Percentiles rank a stretch among this genome's conserved stretches.
Evolutionary conservation across 2,329 filamentous ascomycete species (phyloP).

Genomic region (Fusarium citri): DNA sequence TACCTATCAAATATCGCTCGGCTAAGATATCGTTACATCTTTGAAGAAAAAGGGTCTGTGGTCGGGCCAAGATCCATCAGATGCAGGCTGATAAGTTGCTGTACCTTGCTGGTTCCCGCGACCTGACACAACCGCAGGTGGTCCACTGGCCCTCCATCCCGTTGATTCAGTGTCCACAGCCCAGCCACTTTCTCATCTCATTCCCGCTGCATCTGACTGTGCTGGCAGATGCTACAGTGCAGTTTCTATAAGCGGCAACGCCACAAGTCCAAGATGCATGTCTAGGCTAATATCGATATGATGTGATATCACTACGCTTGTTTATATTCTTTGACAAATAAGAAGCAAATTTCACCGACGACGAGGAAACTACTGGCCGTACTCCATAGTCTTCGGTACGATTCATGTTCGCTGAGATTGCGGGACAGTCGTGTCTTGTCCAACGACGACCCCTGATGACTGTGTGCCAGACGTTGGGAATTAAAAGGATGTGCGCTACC

Average conservation of each 20-base stretch:
- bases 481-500: conserved; percentile 28
- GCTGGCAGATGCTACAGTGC: background rate
- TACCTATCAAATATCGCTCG: conserved; percentile 30
- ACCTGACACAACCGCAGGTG: conserved; percentile 37
- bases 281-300: background rate
- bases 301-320: background rate
- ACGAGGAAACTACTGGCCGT: conserved; percentile 17
- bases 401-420: conserved; percentile 8
- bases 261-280: background rate
- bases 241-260: conserved; percentile 1
- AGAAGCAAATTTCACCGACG: conserved; percentile 2
- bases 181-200: conserved; percentile 29
- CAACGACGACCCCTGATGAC: conserved; percentile 28
- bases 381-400: background rate
- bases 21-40: conserved; percentile 31
- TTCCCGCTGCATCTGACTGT: conserved; percentile 31
- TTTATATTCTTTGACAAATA: background rate
- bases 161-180: conserved; percentile 15
- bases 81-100: conserved; percentile 35
- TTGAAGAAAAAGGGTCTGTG: conserved; percentile 26
- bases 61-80: conserved; percentile 4
- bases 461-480: conserved; percentile 18
- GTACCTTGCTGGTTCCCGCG: conserved; percentile 19
- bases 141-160: conserved; percentile 19
- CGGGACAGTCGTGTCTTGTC: conserved; percentile 13